Conservation (phyloP, 2,329 filamentous ascomycete species). For the Zasmidium citrigriseum region DNA sequence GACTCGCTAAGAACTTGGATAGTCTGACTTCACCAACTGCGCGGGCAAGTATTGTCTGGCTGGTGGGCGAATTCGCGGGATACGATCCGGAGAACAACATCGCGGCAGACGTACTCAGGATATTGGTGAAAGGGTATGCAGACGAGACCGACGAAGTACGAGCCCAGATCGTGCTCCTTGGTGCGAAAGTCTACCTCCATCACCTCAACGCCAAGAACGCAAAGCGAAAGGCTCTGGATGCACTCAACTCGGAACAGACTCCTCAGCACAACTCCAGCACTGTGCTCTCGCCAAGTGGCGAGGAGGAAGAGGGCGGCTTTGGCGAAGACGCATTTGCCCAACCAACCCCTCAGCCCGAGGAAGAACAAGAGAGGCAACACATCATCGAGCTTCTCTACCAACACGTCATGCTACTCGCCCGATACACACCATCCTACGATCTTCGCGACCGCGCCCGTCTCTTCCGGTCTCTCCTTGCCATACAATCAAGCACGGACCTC, state of each 20-base stretch:
- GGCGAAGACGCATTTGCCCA: constrained; percentile 21
- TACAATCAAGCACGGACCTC: constrained; percentile 74
- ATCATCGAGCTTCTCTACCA: constrained; percentile 78
- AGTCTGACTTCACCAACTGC: constrained; percentile 84
- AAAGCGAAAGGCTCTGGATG: constrained; percentile 35
- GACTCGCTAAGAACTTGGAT: constrained; percentile 88
- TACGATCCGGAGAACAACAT: constrained; percentile 78
- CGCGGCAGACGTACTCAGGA: constrained; percentile 86
- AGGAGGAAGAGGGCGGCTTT: constrained; percentile 29
- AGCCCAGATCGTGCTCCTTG: constrained; percentile 86
- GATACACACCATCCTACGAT: constrained; percentile 94
- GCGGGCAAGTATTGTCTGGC: constrained; percentile 92
- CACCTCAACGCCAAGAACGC: constrained; percentile 67
- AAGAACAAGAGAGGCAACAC: constrained; percentile 54
- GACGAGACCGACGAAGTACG: constrained; percentile 84
- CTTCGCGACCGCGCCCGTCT: constrained; percentile 87
- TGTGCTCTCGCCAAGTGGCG: constrained; percentile 23
- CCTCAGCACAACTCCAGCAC: constrained; percentile 11
- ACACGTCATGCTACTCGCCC: constrained; percentile 79
- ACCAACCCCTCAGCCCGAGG: constrained; percentile 22
- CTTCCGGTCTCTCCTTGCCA: constrained; percentile 79
- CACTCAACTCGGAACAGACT: constrained; percentile 15
- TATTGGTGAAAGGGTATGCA: constrained; percentile 80
- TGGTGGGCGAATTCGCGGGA: constrained; percentile 91
- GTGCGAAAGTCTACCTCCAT: constrained; percentile 95